A percentile compares a stretch with the other conserved stretches of the same genome.
Evolutionary conservation across 306 rosid genomes (phyloP).

Genomic region (Quercus berberidifolia): DNA sequence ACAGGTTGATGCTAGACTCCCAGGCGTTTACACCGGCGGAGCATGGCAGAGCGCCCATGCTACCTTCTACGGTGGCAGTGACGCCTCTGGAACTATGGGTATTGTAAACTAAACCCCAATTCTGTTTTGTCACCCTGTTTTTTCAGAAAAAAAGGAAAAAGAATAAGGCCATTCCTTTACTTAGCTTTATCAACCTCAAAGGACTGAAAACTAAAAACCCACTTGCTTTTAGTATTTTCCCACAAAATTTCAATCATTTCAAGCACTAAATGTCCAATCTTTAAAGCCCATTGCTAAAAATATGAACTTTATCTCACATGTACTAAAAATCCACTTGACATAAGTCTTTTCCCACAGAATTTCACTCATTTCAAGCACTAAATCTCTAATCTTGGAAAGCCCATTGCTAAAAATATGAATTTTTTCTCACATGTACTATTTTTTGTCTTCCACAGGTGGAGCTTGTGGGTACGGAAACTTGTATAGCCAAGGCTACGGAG

Average conservation of each 20-base stretch:
- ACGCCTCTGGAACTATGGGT: slow-evolving; percentile 96
- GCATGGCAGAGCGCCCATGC: slow-evolving; percentile 80
- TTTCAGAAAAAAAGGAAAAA: background rate
- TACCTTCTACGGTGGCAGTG: slow-evolving; percentile 83
- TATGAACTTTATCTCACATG: no score
- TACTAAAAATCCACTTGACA: no score
- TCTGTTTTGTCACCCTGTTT: background rate
- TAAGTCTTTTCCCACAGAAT: no score
- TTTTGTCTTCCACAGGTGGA: slow-evolving; percentile 44
- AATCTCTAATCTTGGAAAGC: background rate
- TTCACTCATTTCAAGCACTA: no score
- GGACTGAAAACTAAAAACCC: no score
- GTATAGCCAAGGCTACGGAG: slow-evolving; percentile 85
- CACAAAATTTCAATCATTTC: no score
- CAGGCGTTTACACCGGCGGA: slow-evolving; percentile 44
- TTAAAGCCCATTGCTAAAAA: background rate
- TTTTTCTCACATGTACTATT: background rate
- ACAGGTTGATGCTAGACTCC: slow-evolving; percentile 27
- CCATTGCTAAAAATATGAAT: background rate
- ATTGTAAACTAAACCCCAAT: background rate
- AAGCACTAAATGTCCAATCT: background rate
- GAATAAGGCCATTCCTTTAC: background rate
- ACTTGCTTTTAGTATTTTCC: no score
- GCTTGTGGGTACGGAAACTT: slow-evolving; percentile 87
- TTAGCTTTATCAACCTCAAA: no score